Base-by-base conservation (phyloP, 208 protist species). In the Acanthamoeba rhysodes region DNA sequence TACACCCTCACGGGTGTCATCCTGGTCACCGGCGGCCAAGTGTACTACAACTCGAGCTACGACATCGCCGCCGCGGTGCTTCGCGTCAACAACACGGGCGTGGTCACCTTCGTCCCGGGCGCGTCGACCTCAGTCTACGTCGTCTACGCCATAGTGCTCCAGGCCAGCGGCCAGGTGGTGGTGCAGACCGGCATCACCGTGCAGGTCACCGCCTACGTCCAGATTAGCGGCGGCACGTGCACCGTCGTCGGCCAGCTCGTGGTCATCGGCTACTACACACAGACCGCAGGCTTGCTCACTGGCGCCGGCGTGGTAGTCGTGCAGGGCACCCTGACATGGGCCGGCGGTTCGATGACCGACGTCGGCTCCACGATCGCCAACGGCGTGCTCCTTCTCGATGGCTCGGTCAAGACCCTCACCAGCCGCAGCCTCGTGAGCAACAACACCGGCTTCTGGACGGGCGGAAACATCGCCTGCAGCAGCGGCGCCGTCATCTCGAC, bases 241-340 rank as follows among this genome's bases (percentile, higher is more conserved):
- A 78, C 62, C 32, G 88, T 80, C 16, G n/a, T n/a, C 34, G 88
- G 88, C 45, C 22, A 22, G 10, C 70, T 94, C 27, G n/a, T n/a
- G 64, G 70, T 94, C 20, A 50, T 80, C 18, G 18, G 50, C 41
- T 48, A 94, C 88, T 72, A 80, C 29, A 53, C 41, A 37, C 62
- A 80, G 45, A 94, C 64, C 70, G 78, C 45, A 12, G 88, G 88
- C 70, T 80, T 64, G 12, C 66, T 94, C 64, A 80, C 64, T 22
- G 88, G 88, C 62, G 22, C 88, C 41, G 88, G 88, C 88, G 50
- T 34, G 6, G 88, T 94, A 37, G 78, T 14, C 64, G 70, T 37
- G 41, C 78, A 94, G 64, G 88, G 88, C 88, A 94, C 70, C 37
- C 78, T 94, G 29, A 94, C 22, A 24, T 94, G 88, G 88, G 10